These are phyloP conservation scores for Echium plantagineum DNA, from an alignment of 257 asterid genomes.

Conservation along the genomic window DNA sequence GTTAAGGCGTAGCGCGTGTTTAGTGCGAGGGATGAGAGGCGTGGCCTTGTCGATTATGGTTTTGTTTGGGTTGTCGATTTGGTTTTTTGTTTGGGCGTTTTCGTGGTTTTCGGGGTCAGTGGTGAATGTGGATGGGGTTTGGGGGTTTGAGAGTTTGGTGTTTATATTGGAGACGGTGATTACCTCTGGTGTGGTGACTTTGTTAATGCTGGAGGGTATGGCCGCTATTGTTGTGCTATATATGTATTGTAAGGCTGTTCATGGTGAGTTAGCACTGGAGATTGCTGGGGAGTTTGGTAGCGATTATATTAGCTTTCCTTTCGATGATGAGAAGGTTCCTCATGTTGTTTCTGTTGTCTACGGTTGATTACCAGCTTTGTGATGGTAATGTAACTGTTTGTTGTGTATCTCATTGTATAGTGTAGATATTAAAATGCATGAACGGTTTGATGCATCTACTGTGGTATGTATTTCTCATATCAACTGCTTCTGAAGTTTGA, in stretches of 20 bases:
- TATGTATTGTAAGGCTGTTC: conserved; percentile 54
- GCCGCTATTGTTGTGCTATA: conserved; percentile 35
- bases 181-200: conserved; percentile 24
- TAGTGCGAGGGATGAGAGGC: conserved; percentile 44
- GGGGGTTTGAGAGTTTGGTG: conserved; percentile 42
- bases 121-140: conserved; percentile 15
- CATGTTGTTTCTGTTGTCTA: conserved; percentile 63
- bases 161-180: conserved; percentile 32
- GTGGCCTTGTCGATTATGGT: conserved; percentile 22
- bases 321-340: conserved; percentile 72
- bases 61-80: conserved; percentile 10
- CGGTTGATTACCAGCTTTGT: conserved; percentile 3
- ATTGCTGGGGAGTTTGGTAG: conserved; percentile 72
- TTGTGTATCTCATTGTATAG: background rate
- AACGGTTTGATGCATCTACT: too few relatives aligned
- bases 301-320: conserved; percentile 72
- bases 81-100: conserved; percentile 19
- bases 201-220: conserved; percentile 25
- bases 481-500: too few relatives aligned
- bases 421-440: background rate
- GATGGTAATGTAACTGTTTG: too few relatives aligned
- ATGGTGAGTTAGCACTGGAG: conserved; percentile 73
- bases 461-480: too few relatives aligned
- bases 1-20: conserved; percentile 37
- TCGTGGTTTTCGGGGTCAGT: conserved; percentile 8